Conservation (phyloP, 306 rosid genomes). For the Prunus mongolica region DNA sequence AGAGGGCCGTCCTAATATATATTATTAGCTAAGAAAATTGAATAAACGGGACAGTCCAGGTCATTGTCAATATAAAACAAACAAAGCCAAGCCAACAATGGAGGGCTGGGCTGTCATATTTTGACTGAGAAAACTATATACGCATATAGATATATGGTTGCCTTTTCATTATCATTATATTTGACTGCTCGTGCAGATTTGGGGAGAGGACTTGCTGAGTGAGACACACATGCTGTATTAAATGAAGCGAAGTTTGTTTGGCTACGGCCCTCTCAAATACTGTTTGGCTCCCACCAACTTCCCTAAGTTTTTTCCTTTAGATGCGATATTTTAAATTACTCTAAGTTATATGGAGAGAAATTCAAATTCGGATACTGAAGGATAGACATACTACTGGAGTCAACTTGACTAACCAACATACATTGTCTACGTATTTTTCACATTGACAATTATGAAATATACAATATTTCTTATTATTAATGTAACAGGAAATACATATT, state of each 20-base stretch:
- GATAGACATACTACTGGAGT: too few relatives aligned
- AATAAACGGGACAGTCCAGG: not conserved
- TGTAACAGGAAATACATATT: too few relatives aligned
- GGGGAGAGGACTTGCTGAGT: not conserved
- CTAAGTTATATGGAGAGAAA: too few relatives aligned
- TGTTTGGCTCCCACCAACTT: too few relatives aligned
- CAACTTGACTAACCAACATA: too few relatives aligned
- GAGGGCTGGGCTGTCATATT: not conserved
- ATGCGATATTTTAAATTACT: too few relatives aligned
- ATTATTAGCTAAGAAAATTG: not conserved
- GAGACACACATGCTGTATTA: not conserved
- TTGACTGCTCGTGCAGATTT: not conserved
- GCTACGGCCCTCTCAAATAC: too few relatives aligned
- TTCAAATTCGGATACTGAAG: too few relatives aligned
- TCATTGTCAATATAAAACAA: not conserved
- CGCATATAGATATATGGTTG: not conserved
- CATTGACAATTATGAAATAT: too few relatives aligned
- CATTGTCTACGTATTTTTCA: fast-evolving
- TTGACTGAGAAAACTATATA: not conserved
- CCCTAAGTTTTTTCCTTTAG: too few relatives aligned
- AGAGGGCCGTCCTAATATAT: not conserved
- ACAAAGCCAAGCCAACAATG: conserved; percentile 5
- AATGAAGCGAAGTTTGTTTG: not conserved
- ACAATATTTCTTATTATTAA: too few relatives aligned
- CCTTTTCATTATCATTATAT: not conserved